These are phyloP conservation scores for Populus pruinosa DNA, from an alignment of 345 rosid species.

Conservation along the genomic window DNA sequence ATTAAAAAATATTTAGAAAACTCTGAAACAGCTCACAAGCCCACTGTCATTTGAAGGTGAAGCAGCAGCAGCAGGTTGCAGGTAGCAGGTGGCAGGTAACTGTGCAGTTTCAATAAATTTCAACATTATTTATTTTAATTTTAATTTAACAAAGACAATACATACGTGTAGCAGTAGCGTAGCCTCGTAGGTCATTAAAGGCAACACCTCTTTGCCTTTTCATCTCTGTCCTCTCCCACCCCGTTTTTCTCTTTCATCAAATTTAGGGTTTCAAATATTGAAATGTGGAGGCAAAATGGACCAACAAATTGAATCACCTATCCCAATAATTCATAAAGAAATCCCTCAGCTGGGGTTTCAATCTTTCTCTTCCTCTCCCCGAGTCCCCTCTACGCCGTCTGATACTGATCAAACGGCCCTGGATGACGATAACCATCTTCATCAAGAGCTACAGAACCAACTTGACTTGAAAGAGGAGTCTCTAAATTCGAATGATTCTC, in stretches of 20 bases:
- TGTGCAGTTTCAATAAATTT: no score
- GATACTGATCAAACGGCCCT: constrained; percentile 2
- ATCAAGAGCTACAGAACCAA: constrained; percentile 7
- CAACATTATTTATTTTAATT: not conserved
- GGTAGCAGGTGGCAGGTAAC: no score
- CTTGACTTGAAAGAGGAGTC: not conserved
- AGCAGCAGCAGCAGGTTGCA: no score
- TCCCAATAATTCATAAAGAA: not conserved
- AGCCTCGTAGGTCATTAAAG: not conserved
- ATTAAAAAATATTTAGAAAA: no score
- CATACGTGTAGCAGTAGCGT: not conserved
- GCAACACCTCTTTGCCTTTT: not conserved
- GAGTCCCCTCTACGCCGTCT: not conserved
- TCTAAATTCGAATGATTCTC: not conserved
- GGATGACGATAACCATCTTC: not conserved
- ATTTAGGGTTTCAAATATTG: constrained; percentile 21
- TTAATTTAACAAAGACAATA: not conserved
- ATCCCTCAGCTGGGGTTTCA: not conserved
- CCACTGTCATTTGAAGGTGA: no score
- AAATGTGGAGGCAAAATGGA: constrained; percentile 24
- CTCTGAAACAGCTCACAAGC: no score
- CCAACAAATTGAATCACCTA: not conserved
- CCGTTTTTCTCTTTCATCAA: not conserved
- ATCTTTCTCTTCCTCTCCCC: not conserved
- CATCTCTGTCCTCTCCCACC: not conserved